Evolutionary conservation across 2,329 filamentous ascomycete species (phyloP), one percentile per base, ranked within the genome.

Genomic region (Lachnum nothofagi): DNA sequence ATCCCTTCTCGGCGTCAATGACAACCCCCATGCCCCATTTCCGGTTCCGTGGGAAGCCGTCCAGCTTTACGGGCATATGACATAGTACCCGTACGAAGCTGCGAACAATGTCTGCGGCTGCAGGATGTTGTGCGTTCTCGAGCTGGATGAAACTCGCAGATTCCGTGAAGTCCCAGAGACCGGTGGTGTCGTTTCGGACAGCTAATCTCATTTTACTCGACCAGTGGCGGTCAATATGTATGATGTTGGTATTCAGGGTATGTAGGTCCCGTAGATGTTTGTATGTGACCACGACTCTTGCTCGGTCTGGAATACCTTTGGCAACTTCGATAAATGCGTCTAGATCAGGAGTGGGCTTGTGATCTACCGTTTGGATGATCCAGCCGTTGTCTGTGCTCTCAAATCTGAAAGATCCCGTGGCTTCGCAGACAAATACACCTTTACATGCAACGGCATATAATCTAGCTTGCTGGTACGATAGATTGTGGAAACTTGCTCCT

Each of bases 391-490:
- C 85, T 10, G 86, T 86, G 60, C 84, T 91, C 56, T 97, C 93
- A 56, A 98, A 88, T 43, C 91, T 85, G 76, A 97, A 98, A 0
- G 93, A 95, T 2, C 93, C 93, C 2, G 88, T 86, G 4, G 91
- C 88, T 69, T 98, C 93, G 64, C 91, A 97, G 51, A 97, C 86
- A 65, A 88, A 98, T 16, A 98, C 90, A 27, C 93, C 93, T 66
- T 90, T 85, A 60, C 90, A 86, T 8, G 91, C 84, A 49, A 98
- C 91, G 27, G 91, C 91, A 66, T 96, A 97, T 4, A 96, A 78
- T 8, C 93, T 84, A n/a, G 93, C 90, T 69, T 97, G 91, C 65
- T 98, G 93, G 67, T 98, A 98, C 1, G 94, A 98, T 16, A 98
- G 75, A 65, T 95, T 82, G 71, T 98, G 94, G 74, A 98, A 97